Conservation (phyloP, 2,329 filamentous ascomycete species). For the Bipolaris bicolor region DNA sequence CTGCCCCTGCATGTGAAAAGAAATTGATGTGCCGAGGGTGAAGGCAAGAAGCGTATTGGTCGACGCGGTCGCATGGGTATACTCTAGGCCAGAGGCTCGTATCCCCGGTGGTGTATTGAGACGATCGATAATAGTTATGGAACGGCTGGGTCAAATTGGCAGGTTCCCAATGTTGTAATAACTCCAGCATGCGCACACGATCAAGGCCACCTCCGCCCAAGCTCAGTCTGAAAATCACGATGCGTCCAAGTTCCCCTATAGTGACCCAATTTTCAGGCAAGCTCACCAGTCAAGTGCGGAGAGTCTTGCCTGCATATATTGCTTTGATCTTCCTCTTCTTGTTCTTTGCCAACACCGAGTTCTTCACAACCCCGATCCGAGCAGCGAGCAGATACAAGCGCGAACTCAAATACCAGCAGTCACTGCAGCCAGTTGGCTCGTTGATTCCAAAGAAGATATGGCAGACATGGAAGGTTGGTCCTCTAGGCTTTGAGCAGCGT, state of each 20-base stretch:
- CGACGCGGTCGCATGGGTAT: constrained; percentile 3
- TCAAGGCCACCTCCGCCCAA: constrained; percentile 41
- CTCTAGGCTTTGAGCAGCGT: constrained; percentile 68
- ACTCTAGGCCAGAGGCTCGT: constrained; percentile 13
- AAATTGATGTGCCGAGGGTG: constrained; percentile 20
- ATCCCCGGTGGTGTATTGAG: constrained; percentile 21
- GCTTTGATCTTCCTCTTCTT: constrained; percentile 39
- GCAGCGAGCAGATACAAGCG: constrained; percentile 43
- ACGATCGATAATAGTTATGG: constrained; percentile 18
- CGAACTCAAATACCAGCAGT: constrained; percentile 45
- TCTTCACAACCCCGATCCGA: constrained; percentile 44
- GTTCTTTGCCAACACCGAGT: constrained; percentile 42
- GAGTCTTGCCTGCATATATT: constrained; percentile 44
- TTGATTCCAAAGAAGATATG: constrained; percentile 72
- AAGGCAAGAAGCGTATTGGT: constrained; percentile 10
- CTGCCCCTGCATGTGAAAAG: constrained; percentile 1
- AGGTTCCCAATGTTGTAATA: constrained; percentile 33
- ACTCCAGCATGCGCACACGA: constrained; percentile 45
- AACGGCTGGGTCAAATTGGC: constrained; percentile 18
- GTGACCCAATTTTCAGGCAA: constrained; percentile 41
- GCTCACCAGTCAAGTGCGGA: constrained; percentile 43
- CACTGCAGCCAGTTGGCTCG: constrained; percentile 31
- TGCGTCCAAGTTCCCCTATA: constrained; percentile 44
- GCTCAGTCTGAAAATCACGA: constrained; percentile 41
- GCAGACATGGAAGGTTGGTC: constrained; percentile 77